Percentiles rank a stretch among this genome's conserved stretches.
Conservation (phyloP, 257 asterid species). For the Cinchona pubescens region DNA sequence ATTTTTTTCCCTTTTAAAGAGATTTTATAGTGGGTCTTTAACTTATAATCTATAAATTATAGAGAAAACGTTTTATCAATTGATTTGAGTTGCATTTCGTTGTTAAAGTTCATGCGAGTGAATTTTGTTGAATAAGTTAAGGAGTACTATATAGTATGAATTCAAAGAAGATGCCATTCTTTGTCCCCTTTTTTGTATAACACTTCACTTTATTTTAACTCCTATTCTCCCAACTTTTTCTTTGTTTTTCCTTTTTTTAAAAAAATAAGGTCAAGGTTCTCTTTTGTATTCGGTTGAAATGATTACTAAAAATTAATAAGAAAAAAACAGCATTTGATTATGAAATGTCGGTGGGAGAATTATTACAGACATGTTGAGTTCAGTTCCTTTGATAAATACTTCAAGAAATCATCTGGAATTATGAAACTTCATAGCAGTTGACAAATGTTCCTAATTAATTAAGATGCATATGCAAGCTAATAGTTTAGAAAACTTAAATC, state of each 20-base stretch:
- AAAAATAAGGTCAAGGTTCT: constrained; percentile 1
- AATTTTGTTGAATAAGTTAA: constrained; percentile 4
- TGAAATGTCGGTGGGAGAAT: constrained; percentile 14
- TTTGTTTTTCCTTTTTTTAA: constrained; percentile 3
- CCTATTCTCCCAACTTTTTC: not conserved
- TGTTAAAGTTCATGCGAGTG: too few relatives aligned
- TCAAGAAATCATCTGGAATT: not conserved
- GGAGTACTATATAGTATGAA: not conserved
- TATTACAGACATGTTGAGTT: not conserved
- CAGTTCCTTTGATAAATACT: not conserved
- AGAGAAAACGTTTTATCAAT: too few relatives aligned
- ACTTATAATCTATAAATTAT: too few relatives aligned
- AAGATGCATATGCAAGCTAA: constrained; percentile 4
- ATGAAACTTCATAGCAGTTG: constrained; percentile 8
- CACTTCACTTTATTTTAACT: constrained; percentile 2
- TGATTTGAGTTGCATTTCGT: too few relatives aligned
- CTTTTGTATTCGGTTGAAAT: constrained; percentile 16
- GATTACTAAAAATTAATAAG: not conserved
- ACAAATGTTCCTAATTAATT: not conserved
- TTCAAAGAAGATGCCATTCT: constrained; percentile 10
- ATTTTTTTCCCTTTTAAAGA: too few relatives aligned
- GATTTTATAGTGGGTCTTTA: too few relatives aligned
- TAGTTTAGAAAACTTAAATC: not conserved
- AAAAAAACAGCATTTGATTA: not conserved
- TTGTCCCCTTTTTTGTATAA: constrained; percentile 6